Evolutionary conservation across 2,329 filamentous ascomycete species (phyloP).

Genomic region (Arthrocladium fulminans): DNA sequence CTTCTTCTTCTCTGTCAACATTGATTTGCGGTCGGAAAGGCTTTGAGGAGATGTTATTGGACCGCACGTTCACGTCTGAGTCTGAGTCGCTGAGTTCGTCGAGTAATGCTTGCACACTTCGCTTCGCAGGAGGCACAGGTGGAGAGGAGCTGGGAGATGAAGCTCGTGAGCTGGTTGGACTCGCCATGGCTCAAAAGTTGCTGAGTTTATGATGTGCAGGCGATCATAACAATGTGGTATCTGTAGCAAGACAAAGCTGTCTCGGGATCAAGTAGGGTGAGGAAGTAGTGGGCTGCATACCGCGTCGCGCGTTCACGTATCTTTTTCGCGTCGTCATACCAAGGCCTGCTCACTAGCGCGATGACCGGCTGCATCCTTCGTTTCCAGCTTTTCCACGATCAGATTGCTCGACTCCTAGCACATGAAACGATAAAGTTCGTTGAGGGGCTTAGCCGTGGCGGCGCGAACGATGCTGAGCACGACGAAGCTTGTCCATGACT

Average conservation of each 20-base stretch:
- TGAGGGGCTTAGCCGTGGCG: no score
- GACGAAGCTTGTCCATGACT: no score
- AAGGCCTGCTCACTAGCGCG: no score
- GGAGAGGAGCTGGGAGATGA: conserved; percentile 5
- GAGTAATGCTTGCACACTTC: conserved; percentile 43
- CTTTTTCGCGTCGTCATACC: no score
- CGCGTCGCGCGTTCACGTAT: conserved; percentile 7
- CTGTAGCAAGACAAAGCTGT: background rate
- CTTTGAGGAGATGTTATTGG: background rate
- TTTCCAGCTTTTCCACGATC: no score
- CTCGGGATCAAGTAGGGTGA: background rate
- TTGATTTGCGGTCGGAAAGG: background rate
- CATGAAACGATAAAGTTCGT: no score
- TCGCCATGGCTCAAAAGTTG: background rate
- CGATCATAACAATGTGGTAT: background rate
- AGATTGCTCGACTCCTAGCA: no score
- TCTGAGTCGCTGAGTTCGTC: conserved; percentile 42
- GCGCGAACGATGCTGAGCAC: no score
- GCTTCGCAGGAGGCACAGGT: conserved; percentile 25
- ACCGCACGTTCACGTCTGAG: conserved; percentile 29
- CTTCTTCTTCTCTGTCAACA: conserved; percentile 27
- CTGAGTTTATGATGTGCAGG: background rate
- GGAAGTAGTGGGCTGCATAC: background rate
- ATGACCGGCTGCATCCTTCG: no score
- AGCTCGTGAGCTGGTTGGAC: background rate